phyloP scores from a whole-genome alignment of 345 rosid genomes.

The Arabidopsis suecica region DNA sequence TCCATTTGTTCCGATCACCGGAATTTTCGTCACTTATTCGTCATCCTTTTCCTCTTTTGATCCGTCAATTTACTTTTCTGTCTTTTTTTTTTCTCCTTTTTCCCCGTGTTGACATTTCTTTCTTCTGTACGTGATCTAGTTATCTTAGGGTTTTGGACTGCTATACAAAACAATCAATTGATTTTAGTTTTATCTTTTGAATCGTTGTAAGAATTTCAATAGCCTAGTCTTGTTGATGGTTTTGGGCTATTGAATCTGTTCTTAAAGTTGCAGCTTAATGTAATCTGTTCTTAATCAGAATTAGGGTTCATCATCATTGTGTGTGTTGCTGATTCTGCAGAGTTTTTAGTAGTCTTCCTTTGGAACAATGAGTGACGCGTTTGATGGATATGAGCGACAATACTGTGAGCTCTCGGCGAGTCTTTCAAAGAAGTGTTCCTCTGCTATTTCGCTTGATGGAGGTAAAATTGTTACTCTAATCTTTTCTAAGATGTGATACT shows the following conservation, averaged over 20 bases:
- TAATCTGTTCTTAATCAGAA: not conserved
- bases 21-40: not conserved
- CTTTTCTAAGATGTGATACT: not conserved
- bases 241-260: not conserved
- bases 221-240: not conserved
- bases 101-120: not conserved
- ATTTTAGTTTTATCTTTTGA: not conserved
- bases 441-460: slow-evolving; percentile 57
- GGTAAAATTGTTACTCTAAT: slow-evolving; percentile 41
- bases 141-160: not conserved
- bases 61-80: slow-evolving; percentile 20
- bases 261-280: not conserved
- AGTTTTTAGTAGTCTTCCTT: not conserved
- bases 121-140: slow-evolving; percentile 20
- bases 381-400: slow-evolving; percentile 63
- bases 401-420: slow-evolving; percentile 70
- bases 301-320: not conserved
- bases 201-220: not conserved
- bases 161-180: not conserved
- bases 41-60: not conserved
- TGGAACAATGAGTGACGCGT: slow-evolving; percentile 65
- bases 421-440: slow-evolving; percentile 62
- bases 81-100: not conserved
- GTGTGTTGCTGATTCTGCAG: slow-evolving; percentile 30
- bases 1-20: not conserved